phyloP scores from a whole-genome alignment of 129 eudicot species.

The Oenanthe sinensis region DNA sequence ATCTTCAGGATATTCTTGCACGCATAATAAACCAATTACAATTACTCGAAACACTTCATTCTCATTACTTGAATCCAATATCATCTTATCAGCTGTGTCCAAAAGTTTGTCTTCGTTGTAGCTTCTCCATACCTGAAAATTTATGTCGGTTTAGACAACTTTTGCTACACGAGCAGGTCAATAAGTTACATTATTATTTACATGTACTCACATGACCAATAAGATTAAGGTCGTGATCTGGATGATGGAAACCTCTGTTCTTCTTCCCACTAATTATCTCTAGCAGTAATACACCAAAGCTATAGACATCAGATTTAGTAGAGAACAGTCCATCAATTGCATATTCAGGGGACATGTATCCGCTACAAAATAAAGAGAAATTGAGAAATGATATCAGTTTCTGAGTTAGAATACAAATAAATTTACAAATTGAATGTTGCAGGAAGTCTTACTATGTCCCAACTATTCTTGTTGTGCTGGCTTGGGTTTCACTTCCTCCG shows the following conservation, averaged over 20 bases:
- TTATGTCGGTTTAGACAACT: not conserved
- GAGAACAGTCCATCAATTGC: conserved; percentile 1
- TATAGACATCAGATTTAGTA: not conserved
- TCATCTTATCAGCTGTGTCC: not conserved
- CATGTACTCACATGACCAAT: not conserved
- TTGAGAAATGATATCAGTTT: not conserved
- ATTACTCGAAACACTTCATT: not conserved
- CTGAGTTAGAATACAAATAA: not conserved
- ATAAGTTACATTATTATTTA: not conserved
- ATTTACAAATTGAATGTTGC: not conserved
- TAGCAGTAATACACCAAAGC: conserved; percentile 6
- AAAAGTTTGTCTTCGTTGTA: not conserved
- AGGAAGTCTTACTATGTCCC: conserved; percentile 6
- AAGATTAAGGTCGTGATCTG: not conserved
- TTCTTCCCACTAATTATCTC: conserved; percentile 3
- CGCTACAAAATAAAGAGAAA: not conserved
- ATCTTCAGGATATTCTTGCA: not conserved
- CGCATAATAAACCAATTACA: not conserved
- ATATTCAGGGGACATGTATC: conserved; percentile 12
- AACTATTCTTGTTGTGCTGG: conserved; percentile 3
- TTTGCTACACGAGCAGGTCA: not conserved
- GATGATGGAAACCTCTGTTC: conserved; percentile 3
- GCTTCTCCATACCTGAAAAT: not conserved
- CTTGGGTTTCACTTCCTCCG: conserved; percentile 7
- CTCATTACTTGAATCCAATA: not conserved